A percentile compares a stretch with the other conserved stretches of the same genome.
Evolutionary conservation across 2,329 filamentous ascomycete genomes (phyloP).

Genomic region (Cryphonectria parasitica): DNA sequence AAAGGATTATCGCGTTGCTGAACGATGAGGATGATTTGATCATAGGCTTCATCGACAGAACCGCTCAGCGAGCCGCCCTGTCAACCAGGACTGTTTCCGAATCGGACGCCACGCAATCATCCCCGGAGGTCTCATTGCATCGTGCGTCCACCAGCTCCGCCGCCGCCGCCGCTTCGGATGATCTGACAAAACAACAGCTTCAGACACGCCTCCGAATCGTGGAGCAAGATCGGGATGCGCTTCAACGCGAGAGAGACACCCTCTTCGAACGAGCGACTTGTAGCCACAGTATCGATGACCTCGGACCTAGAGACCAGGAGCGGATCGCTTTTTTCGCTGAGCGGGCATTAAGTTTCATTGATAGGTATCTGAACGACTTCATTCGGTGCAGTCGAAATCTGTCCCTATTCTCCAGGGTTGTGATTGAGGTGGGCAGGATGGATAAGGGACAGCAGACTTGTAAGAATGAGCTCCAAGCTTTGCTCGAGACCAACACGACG

Average conservation of each 20-base stretch:
- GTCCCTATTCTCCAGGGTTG: background rate
- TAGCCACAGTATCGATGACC: background rate
- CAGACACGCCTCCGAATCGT: background rate
- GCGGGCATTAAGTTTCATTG: background rate
- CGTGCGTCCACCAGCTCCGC: background rate
- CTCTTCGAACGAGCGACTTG: background rate
- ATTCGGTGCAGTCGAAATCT: background rate
- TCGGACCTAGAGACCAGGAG: background rate
- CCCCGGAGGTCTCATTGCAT: background rate
- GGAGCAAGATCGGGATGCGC: background rate
- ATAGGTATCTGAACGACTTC: background rate
- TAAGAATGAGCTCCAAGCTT: background rate
- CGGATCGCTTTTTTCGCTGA: background rate
- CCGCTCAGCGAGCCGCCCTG: background rate
- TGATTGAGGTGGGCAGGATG: background rate
- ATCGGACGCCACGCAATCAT: background rate
- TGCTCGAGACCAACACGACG: background rate
- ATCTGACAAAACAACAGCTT: background rate
- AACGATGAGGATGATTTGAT: constrained; percentile 3
- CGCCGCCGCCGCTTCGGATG: background rate
- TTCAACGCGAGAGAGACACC: background rate
- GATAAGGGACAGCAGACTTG: background rate
- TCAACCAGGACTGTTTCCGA: background rate
- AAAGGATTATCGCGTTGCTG: background rate
- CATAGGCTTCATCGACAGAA: background rate